A percentile compares a stretch with the other conserved stretches of the same genome.
Evolutionary conservation across 768 basidiomycete genomes (phyloP).

Genomic region (Tricholoma flavovirens): DNA sequence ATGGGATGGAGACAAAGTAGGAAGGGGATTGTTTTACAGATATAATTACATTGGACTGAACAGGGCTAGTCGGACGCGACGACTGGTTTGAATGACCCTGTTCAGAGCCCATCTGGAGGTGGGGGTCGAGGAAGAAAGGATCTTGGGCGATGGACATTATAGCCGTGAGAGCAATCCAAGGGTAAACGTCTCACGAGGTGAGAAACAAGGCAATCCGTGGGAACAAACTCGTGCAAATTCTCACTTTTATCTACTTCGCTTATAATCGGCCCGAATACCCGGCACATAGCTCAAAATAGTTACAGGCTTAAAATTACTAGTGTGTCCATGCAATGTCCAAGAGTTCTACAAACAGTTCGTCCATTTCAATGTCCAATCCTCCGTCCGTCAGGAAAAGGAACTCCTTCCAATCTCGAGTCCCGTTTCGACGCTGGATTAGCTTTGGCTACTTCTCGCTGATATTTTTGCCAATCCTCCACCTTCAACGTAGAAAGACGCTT

Average conservation of each 20-base stretch:
- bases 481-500: conserved; percentile 70
- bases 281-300: neutral
- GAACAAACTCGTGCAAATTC: conserved; percentile 18
- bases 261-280: conserved; percentile 9
- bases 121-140: conserved; percentile 41
- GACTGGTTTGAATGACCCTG: conserved; percentile 13
- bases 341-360: neutral
- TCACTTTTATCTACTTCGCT: conserved; percentile 18
- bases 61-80: conserved; percentile 16
- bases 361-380: conserved; percentile 5
- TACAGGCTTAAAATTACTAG: neutral
- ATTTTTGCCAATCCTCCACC: conserved; percentile 81
- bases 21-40: conserved; percentile 27
- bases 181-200: conserved; percentile 28
- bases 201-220: conserved; percentile 17
- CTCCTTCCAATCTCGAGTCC: conserved; percentile 31
- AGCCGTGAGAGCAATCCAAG: conserved; percentile 38
- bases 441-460: conserved; percentile 46
- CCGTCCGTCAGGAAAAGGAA: conserved; percentile 53
- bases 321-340: conserved; percentile 3
- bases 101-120: conserved; percentile 35
- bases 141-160: conserved; percentile 39
- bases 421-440: conserved; percentile 22
- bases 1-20: conserved; percentile 19
- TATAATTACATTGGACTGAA: conserved; percentile 19